phyloP scores from a whole-genome alignment of 129 eudicot species.

The Artemisia tridentata region DNA sequence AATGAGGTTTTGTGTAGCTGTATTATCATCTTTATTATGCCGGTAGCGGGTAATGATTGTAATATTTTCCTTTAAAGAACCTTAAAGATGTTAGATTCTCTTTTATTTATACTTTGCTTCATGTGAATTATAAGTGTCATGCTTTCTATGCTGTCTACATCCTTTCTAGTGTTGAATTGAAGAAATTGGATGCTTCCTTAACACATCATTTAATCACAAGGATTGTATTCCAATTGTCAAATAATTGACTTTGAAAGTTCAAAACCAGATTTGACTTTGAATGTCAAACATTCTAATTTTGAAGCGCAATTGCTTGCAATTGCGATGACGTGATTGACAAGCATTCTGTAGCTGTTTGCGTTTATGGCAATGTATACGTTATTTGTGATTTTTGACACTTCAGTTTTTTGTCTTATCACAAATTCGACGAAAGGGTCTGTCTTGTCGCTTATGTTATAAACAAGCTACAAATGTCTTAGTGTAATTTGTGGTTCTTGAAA shows the following conservation, averaged over 20 bases:
- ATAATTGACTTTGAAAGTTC: too few species aligned
- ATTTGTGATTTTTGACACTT: background rate
- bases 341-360: background rate
- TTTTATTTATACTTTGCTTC: conserved; percentile 24
- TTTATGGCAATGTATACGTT: background rate
- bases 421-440: background rate
- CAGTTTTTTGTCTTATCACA: background rate
- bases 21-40: conserved; percentile 15
- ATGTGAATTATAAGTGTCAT: conserved; percentile 22
- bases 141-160: conserved; percentile 28
- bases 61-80: background rate
- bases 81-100: conserved; percentile 21
- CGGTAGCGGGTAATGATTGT: background rate
- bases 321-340: background rate
- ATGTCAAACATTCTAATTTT: background rate
- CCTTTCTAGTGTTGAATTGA: conserved; percentile 12
- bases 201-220: too few species aligned
- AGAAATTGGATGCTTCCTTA: conserved; percentile 26
- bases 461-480: background rate
- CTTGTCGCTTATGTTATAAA: background rate
- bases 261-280: background rate
- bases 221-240: background rate
- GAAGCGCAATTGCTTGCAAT: background rate
- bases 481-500: too few species aligned
- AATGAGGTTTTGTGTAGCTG: conserved; percentile 9